Base-by-base conservation (phyloP, 805 yeast species). In the Wickerhamomyces alni region DNA sequence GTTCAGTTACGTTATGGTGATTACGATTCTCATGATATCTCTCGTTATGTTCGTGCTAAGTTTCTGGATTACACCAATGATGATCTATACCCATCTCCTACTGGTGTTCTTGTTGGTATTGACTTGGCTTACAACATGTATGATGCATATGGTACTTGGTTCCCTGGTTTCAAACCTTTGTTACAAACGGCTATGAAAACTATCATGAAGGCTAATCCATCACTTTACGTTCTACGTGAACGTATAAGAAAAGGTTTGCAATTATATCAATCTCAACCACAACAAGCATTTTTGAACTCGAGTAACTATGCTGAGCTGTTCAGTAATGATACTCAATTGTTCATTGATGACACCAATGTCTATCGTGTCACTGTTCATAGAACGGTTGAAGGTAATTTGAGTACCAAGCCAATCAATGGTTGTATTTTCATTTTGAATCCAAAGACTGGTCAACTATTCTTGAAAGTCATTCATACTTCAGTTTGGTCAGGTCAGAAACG, bases 401-500 rank as follows among this genome's bases (percentile, higher is more conserved):
- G 96, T 1, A 88, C 95, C 0, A 87, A 86, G 53, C 95, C 97
- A 8, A 76, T 88, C 38, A 93, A 93, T 63, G 99, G 99, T 44
- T 88, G 94, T 2, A 75, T 91, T 6, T 87, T 91, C 57, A 87
- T 87, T 47, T 65, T 93, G 55, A 87, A 91, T 55, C 97, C 99
- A 1, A 79, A 80, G 49, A 77, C 89, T 1, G 99, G 99, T 27
- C 96, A 89, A 56, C 62, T 93, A 37, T 88, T 85, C 56, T 69
- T 93, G 61, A 87, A 87, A 56, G 77, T 93, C 39, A 87, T 93
- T 43, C 98, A 91, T 54, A 87, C 95, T 0, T 84, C 95, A 6
- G 95, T 87, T 2, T 93, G 96, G 94, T 82, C 95, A 4, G 99
- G 99, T 16, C 98, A 93, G 60, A 89, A 87, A 54, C 82, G 97